Conservation (phyloP, 2,329 filamentous ascomycete species). For the Sordariomycetes sp. region DNA sequence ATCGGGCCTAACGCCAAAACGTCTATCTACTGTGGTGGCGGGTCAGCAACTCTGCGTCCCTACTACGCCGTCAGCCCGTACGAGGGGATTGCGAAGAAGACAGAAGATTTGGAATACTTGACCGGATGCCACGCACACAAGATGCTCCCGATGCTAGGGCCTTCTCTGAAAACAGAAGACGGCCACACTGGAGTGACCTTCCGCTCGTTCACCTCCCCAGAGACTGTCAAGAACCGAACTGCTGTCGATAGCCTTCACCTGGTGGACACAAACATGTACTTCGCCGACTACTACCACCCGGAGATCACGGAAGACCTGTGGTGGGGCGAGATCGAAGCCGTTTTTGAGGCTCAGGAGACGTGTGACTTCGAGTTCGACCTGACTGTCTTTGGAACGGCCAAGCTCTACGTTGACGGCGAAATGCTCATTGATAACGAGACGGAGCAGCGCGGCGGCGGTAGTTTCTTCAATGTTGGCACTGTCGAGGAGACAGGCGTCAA, state of each 20-base stretch:
- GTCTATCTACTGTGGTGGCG: constrained; percentile 20
- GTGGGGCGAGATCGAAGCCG: not conserved
- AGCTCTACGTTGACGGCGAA: constrained; percentile 20
- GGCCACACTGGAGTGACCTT: constrained; percentile 12
- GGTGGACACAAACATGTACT: constrained; percentile 13
- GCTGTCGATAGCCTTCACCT: constrained; percentile 12
- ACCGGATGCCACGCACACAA: constrained; percentile 16
- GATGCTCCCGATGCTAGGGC: constrained; percentile 17
- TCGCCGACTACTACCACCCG: constrained; percentile 15
- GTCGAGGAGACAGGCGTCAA: constrained; percentile 15
- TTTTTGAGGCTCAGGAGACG: not conserved
- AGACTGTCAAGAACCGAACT: constrained; percentile 1
- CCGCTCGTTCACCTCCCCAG: constrained; percentile 10
- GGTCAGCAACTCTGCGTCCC: constrained; percentile 19
- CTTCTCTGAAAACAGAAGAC: constrained; percentile 8
- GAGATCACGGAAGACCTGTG: constrained; percentile 5
- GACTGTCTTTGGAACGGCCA: constrained; percentile 18
- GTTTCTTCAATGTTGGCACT: constrained; percentile 24
- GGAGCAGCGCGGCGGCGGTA: constrained; percentile 18
- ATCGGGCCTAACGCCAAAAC: constrained; percentile 44
- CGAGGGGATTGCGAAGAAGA: constrained; percentile 17
- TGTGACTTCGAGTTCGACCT: constrained; percentile 20
- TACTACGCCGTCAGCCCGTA: constrained; percentile 19
- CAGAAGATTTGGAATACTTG: too few relatives aligned
- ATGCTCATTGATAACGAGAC: constrained; percentile 20